Evolutionary conservation across 2,329 filamentous ascomycete species (phyloP), one percentile per base, ranked within the genome.

Genomic region (Colletotrichum tropicicola): DNA sequence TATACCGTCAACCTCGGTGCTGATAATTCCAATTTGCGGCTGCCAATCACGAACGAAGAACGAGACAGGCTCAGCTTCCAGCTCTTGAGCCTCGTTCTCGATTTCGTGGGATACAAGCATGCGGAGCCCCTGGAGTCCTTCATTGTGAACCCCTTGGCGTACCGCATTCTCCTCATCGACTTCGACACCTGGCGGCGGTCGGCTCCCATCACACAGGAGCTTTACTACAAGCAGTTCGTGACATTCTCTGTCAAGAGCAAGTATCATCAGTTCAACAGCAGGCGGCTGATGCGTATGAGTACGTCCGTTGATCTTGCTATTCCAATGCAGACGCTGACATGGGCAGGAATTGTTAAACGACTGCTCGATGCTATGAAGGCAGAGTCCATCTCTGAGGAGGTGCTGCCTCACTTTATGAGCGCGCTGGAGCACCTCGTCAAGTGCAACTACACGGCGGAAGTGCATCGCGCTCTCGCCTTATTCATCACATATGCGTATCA

Each of bases 401-500:
- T 92, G 0, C 83, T 97, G 55, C 88, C 88, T 0, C 87, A 91
- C 61, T 97, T 97, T 70, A 86, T 97, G 71, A 83, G 86, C 28
- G 91, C 95, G 0, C 91, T 99, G 68, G 91, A 90, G 72, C 89
- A 89, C 12, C 85, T 99, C 5, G 87, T 98, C 28, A 90, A 90
- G 68, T 92, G 90, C 68, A 95, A 92, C 71, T 87, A 94, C 70
- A 94, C 91, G 54, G 90, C 92, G 15, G 93, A 97, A 74, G 90
- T 95, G 25, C 90, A 97, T 73, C 89, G 95, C 35, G 93, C 93
- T 2, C 81, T 99, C 44, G 93, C 96, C 2, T 85, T 98, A 21
- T 98, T 97, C 73, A 92, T 99, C 68, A 98, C 95, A 0, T 99
- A 96, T 75, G 91, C 93, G 6, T 88, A 98, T 67, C 94, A 98